Percentiles rank a stretch among this genome's conserved stretches.
Conservation (phyloP, 1,284 basidiomycete genomes). For the Fomitopsis betulina region DNA sequence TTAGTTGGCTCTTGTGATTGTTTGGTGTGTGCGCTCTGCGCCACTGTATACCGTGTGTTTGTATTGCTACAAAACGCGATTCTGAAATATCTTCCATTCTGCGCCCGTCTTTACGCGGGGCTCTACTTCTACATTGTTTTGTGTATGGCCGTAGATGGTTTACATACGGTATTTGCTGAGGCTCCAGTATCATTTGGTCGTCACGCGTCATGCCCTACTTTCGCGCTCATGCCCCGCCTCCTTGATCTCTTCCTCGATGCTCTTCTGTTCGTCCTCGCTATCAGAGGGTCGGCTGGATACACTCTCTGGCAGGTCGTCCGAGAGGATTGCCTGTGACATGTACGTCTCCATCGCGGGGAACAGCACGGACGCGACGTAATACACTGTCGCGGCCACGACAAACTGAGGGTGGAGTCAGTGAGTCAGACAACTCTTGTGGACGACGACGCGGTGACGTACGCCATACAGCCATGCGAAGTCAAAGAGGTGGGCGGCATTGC, state of each 20-base stretch:
- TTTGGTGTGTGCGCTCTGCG: no score
- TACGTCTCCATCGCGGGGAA: slow-evolving; percentile 61
- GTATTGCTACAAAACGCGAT: no score
- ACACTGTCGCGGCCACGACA: slow-evolving; percentile 37
- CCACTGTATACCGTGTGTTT: no score
- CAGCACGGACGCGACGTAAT: slow-evolving; percentile 44
- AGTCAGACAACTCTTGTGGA: background rate
- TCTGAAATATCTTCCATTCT: no score
- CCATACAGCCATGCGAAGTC: slow-evolving; percentile 71
- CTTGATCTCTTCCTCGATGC: slow-evolving; percentile 16
- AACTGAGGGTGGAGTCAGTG: slow-evolving; percentile 27
- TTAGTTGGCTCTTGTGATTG: no score
- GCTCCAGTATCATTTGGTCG: background rate
- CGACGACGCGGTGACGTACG: slow-evolving; percentile 34
- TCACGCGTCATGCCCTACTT: background rate
- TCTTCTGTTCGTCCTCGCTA: slow-evolving; percentile 15
- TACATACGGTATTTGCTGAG: background rate
- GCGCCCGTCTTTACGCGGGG: no score
- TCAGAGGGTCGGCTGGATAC: slow-evolving; percentile 14
- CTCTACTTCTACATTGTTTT: no score
- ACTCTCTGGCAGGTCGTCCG: slow-evolving; percentile 14
- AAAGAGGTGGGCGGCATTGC: slow-evolving; percentile 49
- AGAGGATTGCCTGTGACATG: slow-evolving; percentile 40
- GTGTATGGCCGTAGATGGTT: no score
- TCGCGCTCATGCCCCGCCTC: slow-evolving; percentile 1